Conservation (phyloP, 805 yeast species). For the Candida gorgasii region DNA sequence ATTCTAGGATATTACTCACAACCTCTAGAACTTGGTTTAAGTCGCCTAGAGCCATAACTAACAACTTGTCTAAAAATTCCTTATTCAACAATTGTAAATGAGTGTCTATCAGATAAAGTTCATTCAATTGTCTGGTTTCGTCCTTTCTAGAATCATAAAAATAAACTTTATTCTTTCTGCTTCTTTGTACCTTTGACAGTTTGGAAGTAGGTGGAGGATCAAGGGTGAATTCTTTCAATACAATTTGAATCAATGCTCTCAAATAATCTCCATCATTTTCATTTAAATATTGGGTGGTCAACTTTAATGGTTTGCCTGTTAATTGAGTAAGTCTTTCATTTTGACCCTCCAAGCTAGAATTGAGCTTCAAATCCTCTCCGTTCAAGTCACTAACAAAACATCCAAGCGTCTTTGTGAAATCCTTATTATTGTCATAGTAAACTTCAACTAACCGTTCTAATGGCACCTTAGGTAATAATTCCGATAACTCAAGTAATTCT, state of each 20-base stretch:
- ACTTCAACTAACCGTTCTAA: not conserved
- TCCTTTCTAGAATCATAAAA: not conserved
- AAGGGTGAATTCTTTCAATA: slow-evolving; percentile 2
- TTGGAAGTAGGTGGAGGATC: not conserved
- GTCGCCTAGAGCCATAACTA: slow-evolving; percentile 12
- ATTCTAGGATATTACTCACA: slow-evolving; percentile 5
- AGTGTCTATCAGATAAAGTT: not conserved
- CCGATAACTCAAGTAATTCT: slow-evolving; percentile 7
- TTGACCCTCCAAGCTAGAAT: not conserved
- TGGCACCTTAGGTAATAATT: slow-evolving; percentile 8
- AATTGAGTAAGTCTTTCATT: not conserved
- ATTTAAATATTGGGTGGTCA: not conserved
- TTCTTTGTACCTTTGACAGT: slow-evolving; percentile 1
- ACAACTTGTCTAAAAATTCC: slow-evolving; percentile 10
- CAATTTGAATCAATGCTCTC: slow-evolving; percentile 9
- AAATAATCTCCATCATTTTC: slow-evolving; percentile 7
- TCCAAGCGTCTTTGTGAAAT: slow-evolving; percentile 4
- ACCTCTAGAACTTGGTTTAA: slow-evolving; percentile 6
- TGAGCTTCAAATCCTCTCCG: not conserved
- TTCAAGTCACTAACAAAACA: not conserved
- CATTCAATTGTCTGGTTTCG: slow-evolving; percentile 8
- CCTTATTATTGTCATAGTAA: not conserved
- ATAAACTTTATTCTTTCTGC: not conserved
- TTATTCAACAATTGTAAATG: slow-evolving; percentile 1
- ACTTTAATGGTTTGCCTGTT: not conserved